A percentile compares a stretch with the other conserved stretches of the same genome.
Conservation (phyloP, 139 green algal species). For the Chlorella sp. region DNA sequence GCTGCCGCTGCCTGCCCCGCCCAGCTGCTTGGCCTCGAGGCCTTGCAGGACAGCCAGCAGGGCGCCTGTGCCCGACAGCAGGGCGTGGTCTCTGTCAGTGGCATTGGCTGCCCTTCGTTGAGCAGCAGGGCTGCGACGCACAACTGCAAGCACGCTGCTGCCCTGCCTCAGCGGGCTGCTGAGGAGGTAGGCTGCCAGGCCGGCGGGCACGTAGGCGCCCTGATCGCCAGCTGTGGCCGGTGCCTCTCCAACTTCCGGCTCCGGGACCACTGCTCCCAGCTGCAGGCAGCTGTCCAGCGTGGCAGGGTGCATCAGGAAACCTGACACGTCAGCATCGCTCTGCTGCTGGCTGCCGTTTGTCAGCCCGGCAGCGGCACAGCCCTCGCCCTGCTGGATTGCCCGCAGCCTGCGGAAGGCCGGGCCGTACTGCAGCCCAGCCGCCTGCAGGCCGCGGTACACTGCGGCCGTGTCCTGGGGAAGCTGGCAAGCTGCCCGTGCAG, state of each 20-base stretch:
- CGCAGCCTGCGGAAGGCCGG: constrained; percentile 54
- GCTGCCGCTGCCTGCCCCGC: background rate
- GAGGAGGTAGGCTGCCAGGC: constrained; percentile 45
- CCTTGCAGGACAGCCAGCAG: constrained; percentile 55
- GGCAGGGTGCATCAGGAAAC: constrained; percentile 51
- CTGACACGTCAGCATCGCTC: constrained; percentile 26
- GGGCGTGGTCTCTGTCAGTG: constrained; percentile 47
- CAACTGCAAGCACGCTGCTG: background rate
- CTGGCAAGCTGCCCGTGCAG: constrained; percentile 46
- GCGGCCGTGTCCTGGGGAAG: constrained; percentile 33
- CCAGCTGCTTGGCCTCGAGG: constrained; percentile 60
- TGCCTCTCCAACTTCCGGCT: background rate
- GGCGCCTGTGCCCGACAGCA: constrained; percentile 38
- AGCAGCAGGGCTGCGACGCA: constrained; percentile 18
- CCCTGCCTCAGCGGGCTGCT: constrained; percentile 20
- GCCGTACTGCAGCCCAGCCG: constrained; percentile 77
- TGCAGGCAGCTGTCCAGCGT: constrained; percentile 59
- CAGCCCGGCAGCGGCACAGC: constrained; percentile 46
- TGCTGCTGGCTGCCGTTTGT: background rate
- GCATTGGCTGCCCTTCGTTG: background rate
- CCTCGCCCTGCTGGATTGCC: constrained; percentile 6
- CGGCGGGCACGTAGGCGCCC: constrained; percentile 61
- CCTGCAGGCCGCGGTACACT: constrained; percentile 57
- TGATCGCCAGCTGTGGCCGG: background rate
- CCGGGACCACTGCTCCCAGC: constrained; percentile 59